phyloP scores from a whole-genome alignment of 2,329 filamentous ascomycete species.

The Thelonectria olida region DNA sequence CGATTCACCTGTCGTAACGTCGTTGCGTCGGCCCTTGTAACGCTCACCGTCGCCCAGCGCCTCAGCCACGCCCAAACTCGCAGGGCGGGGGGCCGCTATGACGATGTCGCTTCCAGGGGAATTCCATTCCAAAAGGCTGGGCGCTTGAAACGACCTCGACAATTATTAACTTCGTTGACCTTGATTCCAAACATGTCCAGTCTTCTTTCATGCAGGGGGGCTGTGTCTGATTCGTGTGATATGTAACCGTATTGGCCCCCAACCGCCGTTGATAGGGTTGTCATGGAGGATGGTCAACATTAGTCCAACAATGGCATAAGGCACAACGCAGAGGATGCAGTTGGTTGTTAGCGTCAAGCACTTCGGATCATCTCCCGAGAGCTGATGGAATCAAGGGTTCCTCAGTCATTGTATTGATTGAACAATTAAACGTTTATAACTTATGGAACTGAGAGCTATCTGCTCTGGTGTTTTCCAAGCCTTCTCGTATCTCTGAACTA shows the following conservation, averaged over 20 bases:
- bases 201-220: conserved; percentile 1
- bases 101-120: conserved; percentile 3
- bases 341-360: not conserved
- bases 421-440: not conserved
- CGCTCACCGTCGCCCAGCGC: not conserved
- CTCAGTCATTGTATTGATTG: not conserved
- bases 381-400: not conserved
- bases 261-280: conserved; percentile 10
- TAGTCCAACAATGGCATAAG: not conserved
- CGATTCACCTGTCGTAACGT: conserved; percentile 14
- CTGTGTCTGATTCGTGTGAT: not conserved
- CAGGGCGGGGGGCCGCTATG: conserved; percentile 18
- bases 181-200: not conserved
- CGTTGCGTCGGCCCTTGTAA: conserved; percentile 18
- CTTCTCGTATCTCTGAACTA: conserved; percentile 2
- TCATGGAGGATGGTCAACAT: conserved; percentile 8
- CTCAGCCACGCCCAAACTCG: conserved; percentile 5
- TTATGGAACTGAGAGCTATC: not conserved
- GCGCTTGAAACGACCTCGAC: no score
- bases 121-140: not conserved
- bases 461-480: not conserved
- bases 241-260: not conserved
- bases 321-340: not conserved
- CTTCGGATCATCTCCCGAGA: not conserved
- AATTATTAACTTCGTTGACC: not conserved